Evolutionary conservation across 805 yeast species (phyloP), one percentile per base, ranked within the genome.

Genomic region (Cephaloascus albidus): DNA sequence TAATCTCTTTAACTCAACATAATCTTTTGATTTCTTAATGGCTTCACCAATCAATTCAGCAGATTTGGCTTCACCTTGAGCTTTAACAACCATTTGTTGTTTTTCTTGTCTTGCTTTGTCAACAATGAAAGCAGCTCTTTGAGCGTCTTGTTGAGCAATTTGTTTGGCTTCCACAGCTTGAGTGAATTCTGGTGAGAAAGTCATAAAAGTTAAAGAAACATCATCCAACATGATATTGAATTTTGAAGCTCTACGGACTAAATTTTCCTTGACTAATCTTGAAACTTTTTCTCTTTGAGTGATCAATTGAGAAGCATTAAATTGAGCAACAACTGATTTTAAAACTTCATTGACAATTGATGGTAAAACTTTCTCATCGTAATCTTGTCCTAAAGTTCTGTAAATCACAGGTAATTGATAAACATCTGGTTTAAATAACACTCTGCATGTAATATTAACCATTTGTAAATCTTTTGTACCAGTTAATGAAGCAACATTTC

Each of bases 31-130:
- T 64, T 90, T 93, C 71, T 90, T 93, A 62, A 93, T 90, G 40
- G 98, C 97, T 48, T 93, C 98, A 78, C 98, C 98, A 67, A 93
- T 88, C 68, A 93, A 80, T 63, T 89, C 95, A 27, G 98, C 98
- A 39, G 96, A 85, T 58, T 86, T 80, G 48, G 98, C 98, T 67
- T 93, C 98, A 78, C 98, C 98, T 61, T 87, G 85, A 10, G 98
- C 97, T 62, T 84, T 87, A 42, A 93, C 97, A 46, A 93, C 95
- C 69, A 87, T 73, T 58, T 94, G 95, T 65, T 93, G 97, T 61
- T 93, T 93, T 67, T 93, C 97, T 65, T 93, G 98, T 52, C 85
- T 79, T 6, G 98, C 98, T 59, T 88, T 86, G 61, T 93, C 98
- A 39, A 93, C 98, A 34, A 93, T 72, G 51, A 89, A 93, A 1